phyloP scores from a whole-genome alignment of 1,284 basidiomycete genomes.

The Wolfiporia cocos region DNA sequence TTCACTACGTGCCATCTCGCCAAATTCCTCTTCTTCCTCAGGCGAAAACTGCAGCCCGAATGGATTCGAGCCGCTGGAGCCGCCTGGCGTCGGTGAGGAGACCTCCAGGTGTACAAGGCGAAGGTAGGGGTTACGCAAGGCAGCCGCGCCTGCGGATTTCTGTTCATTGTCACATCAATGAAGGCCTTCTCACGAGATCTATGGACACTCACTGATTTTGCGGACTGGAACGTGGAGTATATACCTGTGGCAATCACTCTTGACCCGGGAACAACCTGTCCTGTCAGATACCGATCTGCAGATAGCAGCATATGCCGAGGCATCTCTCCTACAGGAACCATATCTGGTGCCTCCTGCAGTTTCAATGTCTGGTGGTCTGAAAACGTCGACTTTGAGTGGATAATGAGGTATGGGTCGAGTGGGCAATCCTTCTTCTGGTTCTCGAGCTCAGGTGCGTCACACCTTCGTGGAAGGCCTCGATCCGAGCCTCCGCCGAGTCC shows the following conservation, averaged over 20 bases:
- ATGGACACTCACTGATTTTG: constrained; percentile 61
- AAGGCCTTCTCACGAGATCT: neutral
- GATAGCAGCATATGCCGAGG: constrained; percentile 95
- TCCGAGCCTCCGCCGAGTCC: constrained; percentile 80
- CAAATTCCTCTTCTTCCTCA: constrained; percentile 96
- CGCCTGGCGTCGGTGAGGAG: constrained; percentile 66
- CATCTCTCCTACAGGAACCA: constrained; percentile 98
- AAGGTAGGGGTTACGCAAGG: constrained; percentile 92
- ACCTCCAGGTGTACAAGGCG: constrained; percentile 91
- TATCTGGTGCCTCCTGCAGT: constrained; percentile 97
- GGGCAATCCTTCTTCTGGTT: constrained; percentile 91
- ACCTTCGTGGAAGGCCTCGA: constrained; percentile 77
- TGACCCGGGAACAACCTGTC: constrained; percentile 91
- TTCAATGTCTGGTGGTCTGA: constrained; percentile 97
- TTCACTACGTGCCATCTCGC: constrained; percentile 83
- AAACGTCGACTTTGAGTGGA: constrained; percentile 93
- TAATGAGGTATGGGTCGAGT: constrained; percentile 92
- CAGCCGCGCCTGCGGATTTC: constrained; percentile 75
- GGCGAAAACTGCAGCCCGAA: constrained; percentile 87
- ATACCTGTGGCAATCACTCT: constrained; percentile 94
- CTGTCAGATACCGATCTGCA: constrained; percentile 85
- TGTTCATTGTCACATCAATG: constrained; percentile 23
- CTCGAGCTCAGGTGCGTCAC: constrained; percentile 70
- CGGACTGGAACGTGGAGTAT: constrained; percentile 90
- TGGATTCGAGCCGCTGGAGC: constrained; percentile 63